These are phyloP conservation scores for Cutaneotrichosporon mucoides DNA, from an alignment of 1,284 basidiomycete genomes.

Conservation along the genomic window DNA sequence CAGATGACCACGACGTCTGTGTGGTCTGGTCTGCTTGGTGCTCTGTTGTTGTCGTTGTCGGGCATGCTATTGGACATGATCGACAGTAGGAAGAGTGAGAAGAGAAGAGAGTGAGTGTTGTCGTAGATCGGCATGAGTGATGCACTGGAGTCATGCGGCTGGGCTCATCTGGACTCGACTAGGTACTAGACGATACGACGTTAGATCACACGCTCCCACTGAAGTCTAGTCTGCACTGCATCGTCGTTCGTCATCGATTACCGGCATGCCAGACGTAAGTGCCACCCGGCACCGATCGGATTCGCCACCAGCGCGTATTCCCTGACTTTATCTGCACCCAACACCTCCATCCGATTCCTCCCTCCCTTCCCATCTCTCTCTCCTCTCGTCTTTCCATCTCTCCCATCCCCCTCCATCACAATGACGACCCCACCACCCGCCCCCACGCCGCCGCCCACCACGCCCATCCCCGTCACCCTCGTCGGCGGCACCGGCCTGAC, in stretches of 20 bases:
- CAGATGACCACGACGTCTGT: not conserved
- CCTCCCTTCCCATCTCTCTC: not conserved
- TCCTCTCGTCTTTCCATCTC: not conserved
- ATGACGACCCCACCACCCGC: not conserved
- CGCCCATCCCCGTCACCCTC: conserved; percentile 29
- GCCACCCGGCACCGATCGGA: no score
- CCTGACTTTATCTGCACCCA: not conserved
- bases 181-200: no score
- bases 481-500: conserved; percentile 47
- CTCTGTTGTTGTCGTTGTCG: not conserved
- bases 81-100: no score
- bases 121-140: no score
- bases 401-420: not conserved
- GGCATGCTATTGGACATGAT: not conserved
- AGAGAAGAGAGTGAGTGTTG: no score
- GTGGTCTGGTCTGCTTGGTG: not conserved
- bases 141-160: no score
- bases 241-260: no score
- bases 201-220: no score
- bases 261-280: no score
- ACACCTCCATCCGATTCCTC: not conserved
- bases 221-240: no score
- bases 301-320: no score
- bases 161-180: no score
- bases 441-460: not conserved